phyloP scores from a whole-genome alignment of 2,329 filamentous ascomycete species.

The Xylaria sp. region DNA sequence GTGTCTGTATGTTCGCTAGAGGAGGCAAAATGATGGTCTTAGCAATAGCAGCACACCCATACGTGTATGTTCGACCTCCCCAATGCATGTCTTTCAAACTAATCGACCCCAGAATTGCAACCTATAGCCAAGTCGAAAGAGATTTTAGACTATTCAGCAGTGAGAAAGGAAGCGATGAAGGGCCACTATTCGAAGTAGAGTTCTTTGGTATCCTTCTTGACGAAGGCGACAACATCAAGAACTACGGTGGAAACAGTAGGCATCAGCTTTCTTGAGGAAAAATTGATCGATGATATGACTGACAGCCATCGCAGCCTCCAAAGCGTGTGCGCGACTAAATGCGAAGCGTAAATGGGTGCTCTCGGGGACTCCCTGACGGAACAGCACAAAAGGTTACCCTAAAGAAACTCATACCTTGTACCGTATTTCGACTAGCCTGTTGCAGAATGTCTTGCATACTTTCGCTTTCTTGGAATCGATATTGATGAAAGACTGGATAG shows the following conservation, averaged over 20 bases:
- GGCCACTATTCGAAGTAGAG: slow-evolving; percentile 13
- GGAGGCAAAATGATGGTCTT: background rate
- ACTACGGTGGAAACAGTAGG: slow-evolving; percentile 17
- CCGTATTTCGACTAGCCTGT: background rate
- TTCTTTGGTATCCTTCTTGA: slow-evolving; percentile 29
- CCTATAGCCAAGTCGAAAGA: slow-evolving; percentile 14
- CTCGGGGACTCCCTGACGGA: slow-evolving; percentile 25
- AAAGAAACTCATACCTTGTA: background rate
- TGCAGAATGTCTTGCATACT: slow-evolving; percentile 25
- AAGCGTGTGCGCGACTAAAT: slow-evolving; percentile 18
- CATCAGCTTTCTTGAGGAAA: no score
- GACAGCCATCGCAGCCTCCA: slow-evolving; percentile 17
- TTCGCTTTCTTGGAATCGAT: slow-evolving; percentile 23
- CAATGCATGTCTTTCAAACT: no score
- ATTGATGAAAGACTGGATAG: background rate
- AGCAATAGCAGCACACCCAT: background rate
- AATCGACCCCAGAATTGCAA: slow-evolving; percentile 24
- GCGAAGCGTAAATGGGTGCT: slow-evolving; percentile 23
- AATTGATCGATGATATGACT: background rate
- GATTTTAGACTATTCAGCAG: background rate
- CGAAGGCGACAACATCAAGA: slow-evolving; percentile 29
- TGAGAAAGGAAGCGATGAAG: background rate
- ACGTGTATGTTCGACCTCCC: slow-evolving; percentile 9
- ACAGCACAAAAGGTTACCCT: slow-evolving; percentile 14
- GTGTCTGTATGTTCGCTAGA: background rate